phyloP scores from a whole-genome alignment of 345 rosid genomes.

The Turnera subulata region DNA sequence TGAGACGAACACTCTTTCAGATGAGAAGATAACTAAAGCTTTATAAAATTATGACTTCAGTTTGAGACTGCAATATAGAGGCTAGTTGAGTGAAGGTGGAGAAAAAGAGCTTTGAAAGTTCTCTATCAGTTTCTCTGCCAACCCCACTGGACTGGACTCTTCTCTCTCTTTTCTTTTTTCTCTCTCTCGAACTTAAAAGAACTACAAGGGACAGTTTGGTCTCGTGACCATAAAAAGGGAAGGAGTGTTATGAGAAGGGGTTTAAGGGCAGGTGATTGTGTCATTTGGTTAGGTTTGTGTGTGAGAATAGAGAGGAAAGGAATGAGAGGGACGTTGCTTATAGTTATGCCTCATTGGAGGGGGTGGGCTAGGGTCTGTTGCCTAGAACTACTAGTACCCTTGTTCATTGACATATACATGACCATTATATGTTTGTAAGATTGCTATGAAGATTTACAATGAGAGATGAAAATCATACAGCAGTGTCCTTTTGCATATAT shows the following conservation, averaged over 20 bases:
- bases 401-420: conserved; percentile 12
- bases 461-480: conserved; percentile 5
- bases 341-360: conserved; percentile 21
- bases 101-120: conserved; percentile 65
- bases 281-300: conserved; percentile 19
- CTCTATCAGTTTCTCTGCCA: conserved; percentile 87
- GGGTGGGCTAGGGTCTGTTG: conserved; percentile 30
- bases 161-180: conserved; percentile 38
- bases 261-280: conserved; percentile 19
- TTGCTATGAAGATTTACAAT: conserved; percentile 12
- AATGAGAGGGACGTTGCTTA: conserved; percentile 50
- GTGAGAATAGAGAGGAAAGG: conserved; percentile 6
- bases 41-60: conserved; percentile 57
- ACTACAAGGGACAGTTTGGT: conserved; percentile 42
- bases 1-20: conserved; percentile 28
- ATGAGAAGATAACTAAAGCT: conserved; percentile 46
- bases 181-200: conserved; percentile 36
- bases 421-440: conserved; percentile 4
- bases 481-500: conserved; percentile 25
- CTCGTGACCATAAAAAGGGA: conserved; percentile 76
- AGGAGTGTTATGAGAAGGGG: conserved; percentile 10
- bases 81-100: conserved; percentile 54
- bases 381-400: conserved; percentile 31
- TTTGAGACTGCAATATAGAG: conserved; percentile 73
- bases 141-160: conserved; percentile 42